These are phyloP conservation scores for Debaryomyces sp. DNA, from an alignment of 1,139 yeast genomes.

Conservation along the genomic window DNA sequence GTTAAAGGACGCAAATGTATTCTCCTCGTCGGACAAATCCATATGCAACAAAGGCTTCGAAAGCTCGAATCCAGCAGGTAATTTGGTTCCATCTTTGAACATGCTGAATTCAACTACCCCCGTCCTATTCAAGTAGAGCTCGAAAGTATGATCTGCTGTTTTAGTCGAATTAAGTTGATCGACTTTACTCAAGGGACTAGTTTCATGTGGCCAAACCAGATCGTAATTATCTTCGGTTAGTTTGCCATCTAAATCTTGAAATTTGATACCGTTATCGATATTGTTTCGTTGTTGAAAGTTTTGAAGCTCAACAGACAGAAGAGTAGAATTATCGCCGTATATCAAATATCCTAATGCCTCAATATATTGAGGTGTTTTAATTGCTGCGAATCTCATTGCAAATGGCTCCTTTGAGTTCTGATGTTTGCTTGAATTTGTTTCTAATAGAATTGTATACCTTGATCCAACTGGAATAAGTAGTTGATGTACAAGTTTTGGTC, in stretches of 20 bases:
- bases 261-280: conserved; percentile 14
- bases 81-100: conserved; percentile 22
- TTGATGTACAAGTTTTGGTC: conserved; percentile 27
- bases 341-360: conserved; percentile 30
- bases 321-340: conserved; percentile 19
- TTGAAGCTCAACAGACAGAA: conserved; percentile 9
- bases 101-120: conserved; percentile 30
- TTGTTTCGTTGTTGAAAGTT: conserved; percentile 6
- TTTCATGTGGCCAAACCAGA: conserved; percentile 20
- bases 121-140: conserved; percentile 25
- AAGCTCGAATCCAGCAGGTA: conserved; percentile 22
- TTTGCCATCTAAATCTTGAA: conserved; percentile 23
- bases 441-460: conserved; percentile 28
- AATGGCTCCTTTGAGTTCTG: conserved; percentile 16
- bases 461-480: conserved; percentile 33
- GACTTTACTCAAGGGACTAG: conserved; percentile 18
- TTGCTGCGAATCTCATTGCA: conserved; percentile 31
- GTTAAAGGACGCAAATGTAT: conserved; percentile 3
- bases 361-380: conserved; percentile 31
- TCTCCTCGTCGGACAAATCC: neutral
- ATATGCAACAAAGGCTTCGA: conserved; percentile 18
- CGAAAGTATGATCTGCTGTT: conserved; percentile 26
- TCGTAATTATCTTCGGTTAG: conserved; percentile 10
- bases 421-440: conserved; percentile 21
- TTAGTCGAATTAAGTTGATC: conserved; percentile 8